Evolutionary conservation across 1,284 basidiomycete genomes (phyloP), one percentile per base, ranked within the genome.

Genomic region (Papiliotrema terrestris): DNA sequence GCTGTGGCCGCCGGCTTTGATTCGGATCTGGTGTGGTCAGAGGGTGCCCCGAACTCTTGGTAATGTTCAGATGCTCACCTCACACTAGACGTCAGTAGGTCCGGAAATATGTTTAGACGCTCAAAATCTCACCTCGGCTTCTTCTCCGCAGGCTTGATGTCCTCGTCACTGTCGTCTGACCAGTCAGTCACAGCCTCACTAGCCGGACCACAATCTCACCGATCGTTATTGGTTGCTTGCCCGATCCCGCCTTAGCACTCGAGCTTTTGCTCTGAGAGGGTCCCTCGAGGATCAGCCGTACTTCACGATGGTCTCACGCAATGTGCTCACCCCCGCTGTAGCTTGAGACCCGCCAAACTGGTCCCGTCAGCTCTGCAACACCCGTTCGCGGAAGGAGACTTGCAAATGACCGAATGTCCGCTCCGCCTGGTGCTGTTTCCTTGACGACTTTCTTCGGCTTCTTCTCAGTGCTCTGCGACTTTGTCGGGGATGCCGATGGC

Each of bases 131-230:
- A 61, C 61, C 48, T 55, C 56, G 41, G 23, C 4, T 19, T 47
- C 46, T 17, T 55, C 43, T 63, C 59, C 49, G 59, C 60, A 32
- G 32, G 36, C 22, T 66, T 60, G 3, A 56, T 45, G 43, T 74
- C 72, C 20, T 73, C 72, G 39, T 73, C 71, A 50, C 71, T 73
- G 50, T 72, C 71, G 39, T 70, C 69, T 69, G 51, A 26, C 3
- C 36, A 25, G 26, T 53, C 50, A 51, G 17, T 22, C 9, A 17
- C 15, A 39, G 23, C 20, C 8, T 20, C 2, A 35, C 4, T 2
- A 39, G 29, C 8, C 8, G 17, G 29, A 25, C 26, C 20, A 23
- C 4, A 25, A 25, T 37, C 60, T 37, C 41, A 65, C 66, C 66
- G n/a, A 71, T 71, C 3, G 66, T 61, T 25, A 71, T 71, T 3